Base-by-base conservation (phyloP, 1,284 basidiomycete species). In the Heterobasidion irregulare region DNA sequence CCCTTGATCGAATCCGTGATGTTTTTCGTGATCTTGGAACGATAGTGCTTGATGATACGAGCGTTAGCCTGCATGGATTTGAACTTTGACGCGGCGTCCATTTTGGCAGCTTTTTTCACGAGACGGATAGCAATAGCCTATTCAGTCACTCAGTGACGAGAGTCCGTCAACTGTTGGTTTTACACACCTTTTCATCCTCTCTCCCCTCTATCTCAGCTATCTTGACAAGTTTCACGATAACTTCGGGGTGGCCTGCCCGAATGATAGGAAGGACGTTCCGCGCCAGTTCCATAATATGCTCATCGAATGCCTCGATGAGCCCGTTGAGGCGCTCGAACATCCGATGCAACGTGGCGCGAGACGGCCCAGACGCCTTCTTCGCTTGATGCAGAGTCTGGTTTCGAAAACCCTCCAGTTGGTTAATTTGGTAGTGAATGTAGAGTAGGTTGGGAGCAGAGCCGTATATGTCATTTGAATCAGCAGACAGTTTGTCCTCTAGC, bases 21-120 rank as follows among this genome's bases (percentile, higher is more conserved):
- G 33, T 82, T 80, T 64, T 92, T 91, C 58, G 86, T 81, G 59
- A 98, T 82, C 68, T 95, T 98, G 58, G 90, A 88, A 10, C 94
- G 86, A 70, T 98, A 99, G 68, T 98, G 92, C 72, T 99, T 99
- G 71, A 99, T 89, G 45, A 93, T 79, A 53, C 96, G 87, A 7
- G 94, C 92, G 62, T 96, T 90, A 48, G 94, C 95, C 70, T 93
- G 89, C 78, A 94, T 84, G 9, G 91, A 93, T 67, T 84, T 90
- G 74, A 94, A 94, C 68, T 92, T 92, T 16, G 92, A 86, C 0
- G 94, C 88, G 10, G 92, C 88, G 62, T 94, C 93, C 66, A 89
- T 77, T 64, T 90, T 93, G 1, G 89, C 90, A 1, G 90, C 89
- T 66, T 94, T 95, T 70, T 96, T 97, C 53, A 98, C 90, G 8